A percentile compares a stretch with the other conserved stretches of the same genome.
These are phyloP conservation scores for Theobroma grandiflorum DNA, from an alignment of 441 rosid genomes.

Conservation along the genomic window DNA sequence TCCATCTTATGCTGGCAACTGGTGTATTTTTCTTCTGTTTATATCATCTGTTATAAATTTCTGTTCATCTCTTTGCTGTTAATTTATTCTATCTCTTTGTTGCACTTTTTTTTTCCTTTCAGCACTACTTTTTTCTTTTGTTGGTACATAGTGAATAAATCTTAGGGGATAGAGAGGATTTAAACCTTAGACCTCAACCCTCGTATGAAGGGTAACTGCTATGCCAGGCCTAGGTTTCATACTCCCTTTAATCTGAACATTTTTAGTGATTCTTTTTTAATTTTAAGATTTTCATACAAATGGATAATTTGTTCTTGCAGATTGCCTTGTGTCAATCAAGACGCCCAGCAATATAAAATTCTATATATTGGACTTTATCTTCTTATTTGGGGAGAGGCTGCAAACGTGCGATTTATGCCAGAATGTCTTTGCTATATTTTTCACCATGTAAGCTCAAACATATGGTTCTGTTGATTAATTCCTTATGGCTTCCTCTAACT, in stretches of 20 bases:
- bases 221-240: constrained; percentile 13
- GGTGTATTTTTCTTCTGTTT: neutral
- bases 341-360: constrained; percentile 88
- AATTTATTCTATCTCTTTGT: neutral
- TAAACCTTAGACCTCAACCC: constrained; percentile 19
- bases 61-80: neutral
- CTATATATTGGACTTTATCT: constrained; percentile 91
- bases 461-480: constrained; percentile 13
- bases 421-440: constrained; percentile 95
- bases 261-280: neutral
- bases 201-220: constrained; percentile 2
- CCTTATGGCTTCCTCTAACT: constrained; percentile 6
- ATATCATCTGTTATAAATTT: neutral
- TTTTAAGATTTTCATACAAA: constrained; percentile 19
- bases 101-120: neutral
- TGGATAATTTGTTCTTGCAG: constrained; percentile 49
- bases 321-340: constrained; percentile 81
- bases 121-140: neutral
- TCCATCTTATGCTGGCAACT: constrained; percentile 18
- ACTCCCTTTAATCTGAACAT: constrained; percentile 18
- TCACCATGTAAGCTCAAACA: constrained; percentile 80
- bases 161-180: neutral
- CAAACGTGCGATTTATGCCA: constrained; percentile 94
- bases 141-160: constrained; percentile 6
- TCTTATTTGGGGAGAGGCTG: constrained; percentile 99